These are phyloP conservation scores for Ananas comosus DNA, from an alignment of 176 grass and related monocot genomes.

Conservation along the genomic window DNA sequence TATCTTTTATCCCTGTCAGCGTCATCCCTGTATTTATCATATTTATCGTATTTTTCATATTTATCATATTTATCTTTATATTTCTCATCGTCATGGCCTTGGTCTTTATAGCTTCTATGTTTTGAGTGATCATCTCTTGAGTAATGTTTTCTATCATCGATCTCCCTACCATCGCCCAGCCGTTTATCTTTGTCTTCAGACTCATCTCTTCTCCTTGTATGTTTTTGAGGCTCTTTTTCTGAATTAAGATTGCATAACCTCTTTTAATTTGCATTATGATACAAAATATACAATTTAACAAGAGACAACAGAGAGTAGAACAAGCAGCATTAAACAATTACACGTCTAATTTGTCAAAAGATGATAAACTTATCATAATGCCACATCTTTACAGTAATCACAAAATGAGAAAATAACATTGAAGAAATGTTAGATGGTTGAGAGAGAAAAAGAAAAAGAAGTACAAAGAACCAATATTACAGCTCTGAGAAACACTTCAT, in stretches of 20 bases:
- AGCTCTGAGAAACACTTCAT: too few species aligned
- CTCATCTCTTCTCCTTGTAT: constrained; percentile 44
- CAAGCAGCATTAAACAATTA: not conserved
- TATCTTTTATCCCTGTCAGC: constrained; percentile 48
- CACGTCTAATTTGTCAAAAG: not conserved
- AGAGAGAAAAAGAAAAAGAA: too few species aligned
- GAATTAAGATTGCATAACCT: constrained; percentile 19
- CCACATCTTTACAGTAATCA: too few species aligned
- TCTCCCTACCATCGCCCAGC: constrained; percentile 53
- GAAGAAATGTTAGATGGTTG: too few species aligned
- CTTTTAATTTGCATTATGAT: constrained; percentile 19
- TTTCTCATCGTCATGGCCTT: constrained; percentile 65
- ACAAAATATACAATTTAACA: constrained; percentile 18
- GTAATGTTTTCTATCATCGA: constrained; percentile 50
- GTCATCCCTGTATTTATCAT: constrained; percentile 58
- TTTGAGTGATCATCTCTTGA: constrained; percentile 68
- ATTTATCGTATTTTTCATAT: too few species aligned
- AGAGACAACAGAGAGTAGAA: not conserved
- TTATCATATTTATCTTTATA: constrained; percentile 29
- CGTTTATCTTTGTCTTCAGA: constrained; percentile 62
- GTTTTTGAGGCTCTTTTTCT: constrained; percentile 46
- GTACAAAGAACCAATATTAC: too few species aligned
- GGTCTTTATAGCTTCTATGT: constrained; percentile 68
- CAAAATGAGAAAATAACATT: too few species aligned
- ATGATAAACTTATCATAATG: not conserved